Evolutionary conservation across 176 grass and related monocot genomes (phyloP), one percentile per base, ranked within the genome.

Genomic region (Triticum monococcum): DNA sequence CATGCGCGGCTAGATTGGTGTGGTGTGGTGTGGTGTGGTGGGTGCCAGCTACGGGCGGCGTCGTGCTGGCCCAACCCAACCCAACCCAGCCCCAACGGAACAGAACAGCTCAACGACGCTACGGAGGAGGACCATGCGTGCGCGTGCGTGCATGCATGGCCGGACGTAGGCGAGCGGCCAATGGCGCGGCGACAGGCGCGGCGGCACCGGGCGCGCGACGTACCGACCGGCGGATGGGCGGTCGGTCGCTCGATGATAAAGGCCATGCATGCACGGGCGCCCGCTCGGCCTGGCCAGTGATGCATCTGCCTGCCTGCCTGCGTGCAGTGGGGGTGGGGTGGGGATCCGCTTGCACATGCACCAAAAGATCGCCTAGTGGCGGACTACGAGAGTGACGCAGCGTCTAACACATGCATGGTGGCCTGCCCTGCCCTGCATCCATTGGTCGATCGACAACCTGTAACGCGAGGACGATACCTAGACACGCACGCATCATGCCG

Each of bases 351-450:
- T 22, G 64, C 84, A 82, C 88, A 90, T 86, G 88, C 83, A 33
- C 75, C n/a, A 5, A 57, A 3, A 81, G 71, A 74, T 74, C 23
- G n/a, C 54, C 54, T 43, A 12, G 43, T 12, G 43, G 18, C 60
- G 32, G 64, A 64, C 18, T 64, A 71, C 79, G 89, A 90, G 43
- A 45, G 89, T 72, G 89, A 90, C 84, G 57, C 35, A 1, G 80
- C 89, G 86, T 87, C 89, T 48, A 48, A 48, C 45, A 48, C 45
- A 48, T 48, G 45, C 45, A 48, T 48, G 12, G 45, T 48, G 45
- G 45, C 45, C 45, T 48, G 43, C 43, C 43, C 43, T 43, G 43
- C 11, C 43, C 2, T 45, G 45, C 45, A 48, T 48, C 45, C 45
- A 48, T 48, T 48, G 45, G 45, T 48, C 45, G 45, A 48, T 48